phyloP scores from a whole-genome alignment of 2,329 filamentous ascomycete genomes.

The Aspergillus calidoustus region DNA sequence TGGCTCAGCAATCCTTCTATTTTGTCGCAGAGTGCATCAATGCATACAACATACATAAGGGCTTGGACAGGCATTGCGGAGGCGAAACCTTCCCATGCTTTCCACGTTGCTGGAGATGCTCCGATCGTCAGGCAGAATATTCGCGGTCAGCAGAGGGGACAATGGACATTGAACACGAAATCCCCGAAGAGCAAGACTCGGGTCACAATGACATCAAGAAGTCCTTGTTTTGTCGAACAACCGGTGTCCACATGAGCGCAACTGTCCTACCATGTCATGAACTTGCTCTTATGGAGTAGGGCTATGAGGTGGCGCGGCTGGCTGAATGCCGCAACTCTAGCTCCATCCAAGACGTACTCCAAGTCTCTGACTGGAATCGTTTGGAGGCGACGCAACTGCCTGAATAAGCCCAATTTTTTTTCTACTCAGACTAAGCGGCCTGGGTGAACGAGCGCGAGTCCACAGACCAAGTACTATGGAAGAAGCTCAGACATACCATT shows the following conservation, averaged over 20 bases:
- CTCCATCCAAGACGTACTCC: background rate
- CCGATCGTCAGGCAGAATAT: background rate
- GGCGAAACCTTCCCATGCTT: constrained; percentile 1
- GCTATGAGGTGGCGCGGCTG: background rate
- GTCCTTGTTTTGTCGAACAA: background rate
- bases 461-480: too few species aligned
- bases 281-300: background rate
- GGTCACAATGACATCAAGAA: constrained; percentile 7
- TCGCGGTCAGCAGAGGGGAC: background rate
- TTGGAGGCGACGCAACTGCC: background rate
- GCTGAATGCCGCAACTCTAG: background rate
- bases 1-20: constrained; percentile 1
- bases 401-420: background rate
- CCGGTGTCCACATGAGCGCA: background rate
- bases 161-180: background rate
- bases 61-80: constrained; percentile 2
- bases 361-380: background rate
- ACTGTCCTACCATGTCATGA: background rate
- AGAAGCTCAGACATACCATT: too few species aligned
- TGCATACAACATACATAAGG: constrained; percentile 9
- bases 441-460: background rate
- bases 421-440: too few species aligned
- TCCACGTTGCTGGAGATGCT: constrained; percentile 1
- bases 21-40: background rate
- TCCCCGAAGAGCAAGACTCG: background rate